Evolutionary conservation across 139 green algal species (phyloP), one percentile per base, ranked within the genome.

Genomic region (Penium margaritaceum): DNA sequence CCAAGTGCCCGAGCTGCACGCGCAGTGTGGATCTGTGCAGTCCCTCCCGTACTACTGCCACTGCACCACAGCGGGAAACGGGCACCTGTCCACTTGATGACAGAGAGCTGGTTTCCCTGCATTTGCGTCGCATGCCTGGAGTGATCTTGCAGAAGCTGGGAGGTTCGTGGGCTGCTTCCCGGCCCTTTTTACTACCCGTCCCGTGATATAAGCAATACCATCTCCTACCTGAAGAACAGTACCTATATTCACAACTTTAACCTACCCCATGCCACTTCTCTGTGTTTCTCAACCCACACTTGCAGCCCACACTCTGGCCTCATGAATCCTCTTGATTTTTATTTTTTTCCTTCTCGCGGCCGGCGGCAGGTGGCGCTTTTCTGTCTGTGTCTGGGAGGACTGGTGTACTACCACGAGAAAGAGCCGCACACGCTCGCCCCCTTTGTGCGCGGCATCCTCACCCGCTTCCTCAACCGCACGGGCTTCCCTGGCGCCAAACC

Each of bases 351-450:
- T 32, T 5, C 46, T 9, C 2, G 21, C 46, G 4, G 2, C 0
- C 29, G 0, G n/a, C 47, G 21, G 12, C 80, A 85, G 64, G 81
- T 86, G 44, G 67, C 37, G 24, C 79, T 85, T 12, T 85, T 85
- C 68, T 84, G 60, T 39, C 27, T 68, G 6, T 84, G 64, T 61
- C 86, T 82, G 81, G 81, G 81, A 7, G 72, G 43, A 29, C 73
- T 85, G 37, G 86, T 85, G 81, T 86, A 86, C 63, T 85, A 77
- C 81, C 64, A 83, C 51, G 73, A 85, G 17, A 68, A 79, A n/a
- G 72, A 85, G 63, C 81, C 72, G 5, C 7, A 79, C 12, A 83
- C 81, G 29, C 70, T 86, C 72, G 65, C 72, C 24, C 78, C 78
- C 15, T 68, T 79, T 21, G 15, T 79, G 5, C 43, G 72, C 17